Base-by-base conservation (phyloP, 441 rosid genomes). In the Mallotus japonicus region DNA sequence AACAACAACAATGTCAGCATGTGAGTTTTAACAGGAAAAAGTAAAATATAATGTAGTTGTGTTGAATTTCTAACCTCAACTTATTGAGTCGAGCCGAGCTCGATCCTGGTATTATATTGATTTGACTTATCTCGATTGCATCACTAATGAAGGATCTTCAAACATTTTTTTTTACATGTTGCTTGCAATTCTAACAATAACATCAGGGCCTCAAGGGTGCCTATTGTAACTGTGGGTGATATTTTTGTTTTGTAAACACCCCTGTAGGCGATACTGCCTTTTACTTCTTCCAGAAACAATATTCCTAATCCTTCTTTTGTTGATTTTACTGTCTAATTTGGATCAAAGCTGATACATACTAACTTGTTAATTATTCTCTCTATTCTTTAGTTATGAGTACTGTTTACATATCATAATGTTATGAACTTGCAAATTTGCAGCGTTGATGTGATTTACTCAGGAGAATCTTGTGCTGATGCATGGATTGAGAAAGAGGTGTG, bases 401-500 rank as follows among this genome's bases (percentile, higher is more conserved):
- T 50, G 14, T 62, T 62, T 49, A 57, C 61, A 20, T 58, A 47
- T 54, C 37, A 47, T 62, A n/a, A 49, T n/a, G 6, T 42, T 24
- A 17, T 67, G 17, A 49, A 67, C 64, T 69, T 44, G 54, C 64
- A 75, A 74, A 71, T 42, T 64, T 80, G 88, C 92, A 94, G 97
- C 17, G 81, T 94, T 64, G 99, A 92, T 75, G 63, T 94, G 59
- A 80, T 94, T 63, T 94, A 62, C 86, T 83, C 97, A 0, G 94
- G 87, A 67, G 94, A 94, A 77, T 78, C 92, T 28, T 85, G 92
- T 73, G 99, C 99, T 63, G 97, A 94, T 77, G 78, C 95, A 58
- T 94, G 97, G 99, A 94, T 94, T 73, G 99, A 92, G 80, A 94
- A 82, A 73, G 97, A 92, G 97, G 99, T 86, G 80, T 70, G 75